Evolutionary conservation across 202 grass and related monocot genomes (phyloP).

Genomic region (Schoenoplectus triqueter): DNA sequence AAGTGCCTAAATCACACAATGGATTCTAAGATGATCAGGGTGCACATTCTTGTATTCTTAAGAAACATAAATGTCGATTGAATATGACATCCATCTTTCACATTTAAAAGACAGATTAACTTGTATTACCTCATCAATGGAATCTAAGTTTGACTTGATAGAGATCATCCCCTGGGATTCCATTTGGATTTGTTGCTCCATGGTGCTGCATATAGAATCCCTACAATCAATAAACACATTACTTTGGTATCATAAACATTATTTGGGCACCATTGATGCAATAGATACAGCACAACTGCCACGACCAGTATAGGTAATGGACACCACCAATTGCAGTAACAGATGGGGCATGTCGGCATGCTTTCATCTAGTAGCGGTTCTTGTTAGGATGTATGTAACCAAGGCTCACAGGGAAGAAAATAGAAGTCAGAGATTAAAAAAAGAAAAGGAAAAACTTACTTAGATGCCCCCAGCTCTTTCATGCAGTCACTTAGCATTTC

Average conservation of each 20-base stretch:
- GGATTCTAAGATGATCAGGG: not conserved
- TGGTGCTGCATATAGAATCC: constrained; percentile 37
- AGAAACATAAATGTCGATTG: not conserved
- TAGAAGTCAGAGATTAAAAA: constrained; percentile 6
- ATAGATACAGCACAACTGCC: constrained; percentile 2
- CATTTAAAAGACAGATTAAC: constrained; percentile 15
- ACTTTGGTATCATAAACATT: not conserved
- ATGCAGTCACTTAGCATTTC: constrained; percentile 81
- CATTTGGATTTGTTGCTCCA: constrained; percentile 47
- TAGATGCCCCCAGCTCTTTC: constrained; percentile 66
- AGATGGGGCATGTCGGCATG: not conserved
- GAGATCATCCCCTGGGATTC: constrained; percentile 42
- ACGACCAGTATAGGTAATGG: not conserved
- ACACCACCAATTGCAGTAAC: not conserved
- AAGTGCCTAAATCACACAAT: constrained; percentile 74
- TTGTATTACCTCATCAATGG: constrained; percentile 90
- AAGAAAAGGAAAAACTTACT: constrained; percentile 49
- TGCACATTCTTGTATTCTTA: not conserved
- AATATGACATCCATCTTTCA: not conserved
- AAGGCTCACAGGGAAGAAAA: too few species aligned
- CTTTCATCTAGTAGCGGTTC: not conserved
- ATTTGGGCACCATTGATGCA: not conserved
- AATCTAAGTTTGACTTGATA: constrained; percentile 58
- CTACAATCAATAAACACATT: constrained; percentile 46
- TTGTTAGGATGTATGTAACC: not conserved